phyloP scores from a whole-genome alignment of 2,329 filamentous ascomycete species.

The Penicillium sp. region DNA sequence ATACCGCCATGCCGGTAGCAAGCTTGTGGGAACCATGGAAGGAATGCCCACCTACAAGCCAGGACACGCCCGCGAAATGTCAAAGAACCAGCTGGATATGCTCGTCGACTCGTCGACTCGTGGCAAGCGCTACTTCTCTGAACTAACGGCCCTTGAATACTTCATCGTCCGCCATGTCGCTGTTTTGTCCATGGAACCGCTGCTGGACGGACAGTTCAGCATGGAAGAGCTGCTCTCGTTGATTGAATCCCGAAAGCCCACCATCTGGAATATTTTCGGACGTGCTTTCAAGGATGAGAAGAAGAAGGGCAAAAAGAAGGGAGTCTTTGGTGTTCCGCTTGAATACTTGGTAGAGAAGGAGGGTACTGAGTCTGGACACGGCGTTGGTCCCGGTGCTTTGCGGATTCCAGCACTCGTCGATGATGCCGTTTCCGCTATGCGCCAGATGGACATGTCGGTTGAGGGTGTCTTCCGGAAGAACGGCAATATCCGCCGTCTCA shows the following conservation, averaged over 20 bases:
- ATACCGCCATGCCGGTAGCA: conserved; percentile 73
- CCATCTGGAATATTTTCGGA: conserved; percentile 97
- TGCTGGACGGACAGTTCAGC: conserved; percentile 88
- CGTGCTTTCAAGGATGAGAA: conserved; percentile 82
- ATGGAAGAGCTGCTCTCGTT: conserved; percentile 88
- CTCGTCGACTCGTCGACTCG: conserved; percentile 57
- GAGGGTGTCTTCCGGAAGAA: conserved; percentile 99
- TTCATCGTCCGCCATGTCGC: conserved; percentile 96
- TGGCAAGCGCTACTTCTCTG: conserved; percentile 87
- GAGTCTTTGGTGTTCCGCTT: conserved; percentile 85
- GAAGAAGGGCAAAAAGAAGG: conserved; percentile 83
- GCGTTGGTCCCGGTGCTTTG: conserved; percentile 86
- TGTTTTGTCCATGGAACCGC: conserved; percentile 89
- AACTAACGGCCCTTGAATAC: conserved; percentile 91
- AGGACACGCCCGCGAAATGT: conserved; percentile 69
- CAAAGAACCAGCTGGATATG: conserved; percentile 54
- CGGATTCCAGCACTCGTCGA: conserved; percentile 94
- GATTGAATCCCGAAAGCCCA: conserved; percentile 90
- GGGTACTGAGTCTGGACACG: conserved; percentile 95
- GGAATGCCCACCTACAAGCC: conserved; percentile 68
- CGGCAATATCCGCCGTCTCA: conserved; percentile 92
- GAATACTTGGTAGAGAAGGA: conserved; percentile 90
- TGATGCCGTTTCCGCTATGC: conserved; percentile 90
- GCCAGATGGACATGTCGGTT: conserved; percentile 98
- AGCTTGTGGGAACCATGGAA: conserved; percentile 61